These are phyloP conservation scores for Parastagonospora nodorum DNA, from an alignment of 2,329 filamentous ascomycete species.

Conservation along the genomic window DNA sequence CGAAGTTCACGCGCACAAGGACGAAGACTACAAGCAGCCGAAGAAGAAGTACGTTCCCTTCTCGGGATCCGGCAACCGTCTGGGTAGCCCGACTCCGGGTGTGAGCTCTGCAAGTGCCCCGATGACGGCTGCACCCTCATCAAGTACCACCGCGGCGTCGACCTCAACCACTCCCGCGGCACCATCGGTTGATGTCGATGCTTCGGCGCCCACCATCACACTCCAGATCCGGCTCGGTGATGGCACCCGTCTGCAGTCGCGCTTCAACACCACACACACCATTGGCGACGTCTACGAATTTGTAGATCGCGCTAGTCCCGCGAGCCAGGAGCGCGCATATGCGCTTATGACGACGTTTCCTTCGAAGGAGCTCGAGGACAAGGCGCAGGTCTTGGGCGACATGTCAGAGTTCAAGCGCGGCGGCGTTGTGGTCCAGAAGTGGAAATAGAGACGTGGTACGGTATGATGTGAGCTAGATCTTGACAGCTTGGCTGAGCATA, in stretches of 20 bases:
- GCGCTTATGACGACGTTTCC: constrained; percentile 83
- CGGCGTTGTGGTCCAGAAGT: constrained; percentile 62
- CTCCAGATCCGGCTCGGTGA: constrained; percentile 80
- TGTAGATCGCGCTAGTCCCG: constrained; percentile 66
- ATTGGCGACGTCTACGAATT: constrained; percentile 79
- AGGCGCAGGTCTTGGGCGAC: constrained; percentile 54
- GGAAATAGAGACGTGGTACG: constrained; percentile 41
- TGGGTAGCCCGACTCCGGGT: constrained; percentile 78
- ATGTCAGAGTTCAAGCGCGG: constrained; percentile 58
- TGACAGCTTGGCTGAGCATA: neutral
- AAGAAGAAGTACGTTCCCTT: constrained; percentile 81
- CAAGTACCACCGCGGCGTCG: constrained; percentile 33
- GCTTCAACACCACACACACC: constrained; percentile 81
- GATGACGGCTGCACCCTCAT: constrained; percentile 39
- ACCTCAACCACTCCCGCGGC: constrained; percentile 44
- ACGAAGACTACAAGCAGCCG: constrained; percentile 73
- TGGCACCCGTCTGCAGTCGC: constrained; percentile 75
- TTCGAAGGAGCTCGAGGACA: constrained; percentile 77
- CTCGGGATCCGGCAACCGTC: constrained; percentile 69
- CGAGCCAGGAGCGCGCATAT: constrained; percentile 65
- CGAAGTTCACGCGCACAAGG: constrained; percentile 73
- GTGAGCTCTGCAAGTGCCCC: constrained; percentile 44
- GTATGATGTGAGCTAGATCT: no score
- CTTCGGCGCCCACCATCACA: constrained; percentile 69
- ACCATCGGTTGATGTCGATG: constrained; percentile 61